Conservation (phyloP, 768 basidiomycete species). For the Suillus occidentalis region DNA sequence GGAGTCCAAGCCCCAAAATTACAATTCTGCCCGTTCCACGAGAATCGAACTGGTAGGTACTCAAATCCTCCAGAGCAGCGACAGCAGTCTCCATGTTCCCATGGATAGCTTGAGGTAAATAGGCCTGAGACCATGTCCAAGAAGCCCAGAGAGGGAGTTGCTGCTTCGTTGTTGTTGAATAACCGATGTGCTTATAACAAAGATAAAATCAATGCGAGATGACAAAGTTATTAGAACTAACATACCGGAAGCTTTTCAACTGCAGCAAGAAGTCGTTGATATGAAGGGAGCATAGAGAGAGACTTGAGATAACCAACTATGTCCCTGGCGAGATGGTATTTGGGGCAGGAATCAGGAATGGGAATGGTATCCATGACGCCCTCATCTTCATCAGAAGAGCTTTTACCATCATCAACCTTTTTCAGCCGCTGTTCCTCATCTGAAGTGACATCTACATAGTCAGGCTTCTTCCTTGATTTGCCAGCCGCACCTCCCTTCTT, state of each 20-base stretch:
- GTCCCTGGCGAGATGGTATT: neutral
- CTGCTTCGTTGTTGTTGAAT: neutral
- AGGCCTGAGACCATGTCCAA: neutral
- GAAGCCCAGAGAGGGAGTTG: neutral
- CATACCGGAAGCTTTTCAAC: neutral
- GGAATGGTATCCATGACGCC: neutral
- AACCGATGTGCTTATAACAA: neutral
- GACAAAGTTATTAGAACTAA: neutral
- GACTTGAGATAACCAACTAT: neutral
- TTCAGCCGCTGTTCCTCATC: neutral
- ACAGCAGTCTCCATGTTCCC: neutral
- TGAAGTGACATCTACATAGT: neutral
- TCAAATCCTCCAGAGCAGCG: neutral
- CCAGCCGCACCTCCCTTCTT: neutral
- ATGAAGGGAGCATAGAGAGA: neutral
- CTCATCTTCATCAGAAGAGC: neutral
- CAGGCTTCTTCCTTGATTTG: neutral
- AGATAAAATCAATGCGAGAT: neutral
- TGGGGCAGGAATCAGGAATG: neutral
- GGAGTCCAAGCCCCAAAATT: neutral
- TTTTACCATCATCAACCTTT: neutral
- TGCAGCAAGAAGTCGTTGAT: neutral
- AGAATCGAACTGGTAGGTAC: neutral
- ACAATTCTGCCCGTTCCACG: neutral
- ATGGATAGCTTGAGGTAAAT: neutral